Evolutionary conservation across 192 early-diverging fungal genomes (phyloP), one percentile per base, ranked within the genome.

Genomic region (Lobosporangium transversale): DNA sequence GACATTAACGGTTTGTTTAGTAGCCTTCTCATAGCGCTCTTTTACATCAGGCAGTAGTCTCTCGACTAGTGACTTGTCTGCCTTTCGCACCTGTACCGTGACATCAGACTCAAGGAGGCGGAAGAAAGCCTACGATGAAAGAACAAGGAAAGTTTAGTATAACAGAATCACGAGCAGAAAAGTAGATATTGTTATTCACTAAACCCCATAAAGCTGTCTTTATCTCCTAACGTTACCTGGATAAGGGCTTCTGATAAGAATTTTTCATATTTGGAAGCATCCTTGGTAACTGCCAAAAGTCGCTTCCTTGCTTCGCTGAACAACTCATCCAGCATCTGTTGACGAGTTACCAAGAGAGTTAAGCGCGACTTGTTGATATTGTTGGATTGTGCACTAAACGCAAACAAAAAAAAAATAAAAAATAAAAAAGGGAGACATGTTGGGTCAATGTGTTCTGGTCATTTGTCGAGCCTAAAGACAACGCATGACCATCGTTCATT

Each of bases 301-400:
- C 85, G 80, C 36, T 54, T 62, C 48, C 85, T 81, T 8, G 95
- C 84, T 17, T 96, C 93, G 18, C 76, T 80, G 61, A 95, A 93
- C 33, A 98, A 84, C 18, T 92, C 85, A 54, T 95, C 90, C 32
- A 99, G 81, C 65, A 95, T 84, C 60, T 91, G 84, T 69, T 99
- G 95, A 58, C 96, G 94, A 29, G 89, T 86, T 79, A 95, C 88
- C 37, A 99, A 87, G 30, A 97, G 86, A 53, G 87, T 87, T 57
- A 99, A 88, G 57, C 96, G 92, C 45, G 94, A 91, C 86, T 97
- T 97, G 92, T 99, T 99, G 76, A 97, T 89, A 59, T 92, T 89
- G 73, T 95, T 98, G 26, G 97, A 98, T 66, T 95, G 92, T 23
- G 94, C 85, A 80, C 94, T 95, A 78, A 35, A 35, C 29, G 47